Evolutionary conservation across 495 filamentous ascomycete species (phyloP).

Genomic region (Penicillium simplicissimum): DNA sequence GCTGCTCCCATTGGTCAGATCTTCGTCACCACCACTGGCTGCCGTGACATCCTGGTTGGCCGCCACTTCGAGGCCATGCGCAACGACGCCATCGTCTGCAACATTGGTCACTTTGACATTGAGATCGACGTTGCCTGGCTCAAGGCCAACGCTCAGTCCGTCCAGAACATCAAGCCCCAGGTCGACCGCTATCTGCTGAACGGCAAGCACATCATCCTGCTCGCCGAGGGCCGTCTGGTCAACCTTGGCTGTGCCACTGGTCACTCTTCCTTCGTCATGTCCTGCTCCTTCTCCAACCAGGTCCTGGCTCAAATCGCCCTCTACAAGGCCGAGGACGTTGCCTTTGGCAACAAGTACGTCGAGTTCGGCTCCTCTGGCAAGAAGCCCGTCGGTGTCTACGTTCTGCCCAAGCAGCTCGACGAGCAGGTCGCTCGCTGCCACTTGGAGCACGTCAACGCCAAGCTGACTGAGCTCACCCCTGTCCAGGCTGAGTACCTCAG

Average conservation of each 20-base stretch:
- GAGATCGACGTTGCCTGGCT: conserved; percentile 99
- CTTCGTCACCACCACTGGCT: conserved; percentile 99
- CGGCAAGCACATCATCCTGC: conserved; percentile 96
- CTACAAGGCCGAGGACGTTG: conserved; percentile 86
- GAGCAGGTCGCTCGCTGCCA: conserved; percentile 97
- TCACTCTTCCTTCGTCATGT: conserved; percentile 99
- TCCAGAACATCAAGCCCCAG: conserved; percentile 99
- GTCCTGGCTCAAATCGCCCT: conserved; percentile 98
- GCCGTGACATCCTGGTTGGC: conserved; percentile 92
- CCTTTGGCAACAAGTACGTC: conserved; percentile 87
- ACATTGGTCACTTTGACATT: conserved; percentile 99
- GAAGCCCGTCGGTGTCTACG: conserved; percentile 90
- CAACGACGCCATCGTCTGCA: conserved; percentile 99
- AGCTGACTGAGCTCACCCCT: conserved; percentile 79
- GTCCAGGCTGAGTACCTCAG: conserved; percentile 95
- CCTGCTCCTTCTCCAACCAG: conserved; percentile 99
- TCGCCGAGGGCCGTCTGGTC: conserved; percentile 97
- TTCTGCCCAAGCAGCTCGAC: conserved; percentile 96
- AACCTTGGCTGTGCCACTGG: conserved; percentile 99
- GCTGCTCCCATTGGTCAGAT: conserved; percentile 87
- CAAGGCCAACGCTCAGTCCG: conserved; percentile 89
- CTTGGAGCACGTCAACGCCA: conserved; percentile 90
- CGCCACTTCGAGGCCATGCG: conserved; percentile 95
- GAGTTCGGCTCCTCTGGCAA: conserved; percentile 92
- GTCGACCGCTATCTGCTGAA: conserved; percentile 97